phyloP scores from a whole-genome alignment of 768 basidiomycete species.

The Paxillus ammoniavirescens region DNA sequence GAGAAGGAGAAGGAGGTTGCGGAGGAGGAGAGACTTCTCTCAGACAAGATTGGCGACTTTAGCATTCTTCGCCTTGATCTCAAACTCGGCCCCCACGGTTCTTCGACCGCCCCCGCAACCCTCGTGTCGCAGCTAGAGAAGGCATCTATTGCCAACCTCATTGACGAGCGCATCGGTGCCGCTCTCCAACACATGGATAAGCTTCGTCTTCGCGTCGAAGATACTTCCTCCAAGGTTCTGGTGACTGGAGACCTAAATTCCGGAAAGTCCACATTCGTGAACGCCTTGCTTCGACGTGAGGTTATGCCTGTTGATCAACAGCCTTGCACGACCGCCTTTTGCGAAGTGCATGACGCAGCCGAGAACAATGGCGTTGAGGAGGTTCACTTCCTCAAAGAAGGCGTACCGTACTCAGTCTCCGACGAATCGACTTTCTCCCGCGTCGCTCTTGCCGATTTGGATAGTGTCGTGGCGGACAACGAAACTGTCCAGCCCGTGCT shows the following conservation, averaged over 20 bases:
- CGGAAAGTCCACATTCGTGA: conserved; percentile 98
- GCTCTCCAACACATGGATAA: conserved; percentile 80
- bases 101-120: conserved; percentile 57
- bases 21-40: conserved; percentile 37
- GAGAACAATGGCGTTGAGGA: conserved; percentile 82
- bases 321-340: conserved; percentile 95
- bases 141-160: conserved; percentile 85
- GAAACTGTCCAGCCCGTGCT: conserved; percentile 64
- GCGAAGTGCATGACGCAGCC: conserved; percentile 89
- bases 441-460: conserved; percentile 65
- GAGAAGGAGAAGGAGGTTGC: conserved; percentile 23
- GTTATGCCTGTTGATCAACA: conserved; percentile 98
- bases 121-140: conserved; percentile 93
- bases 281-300: conserved; percentile 85
- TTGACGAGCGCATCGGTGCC: conserved; percentile 79
- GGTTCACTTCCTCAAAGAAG: conserved; percentile 77
- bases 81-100: conserved; percentile 76
- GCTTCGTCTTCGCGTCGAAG: conserved; percentile 82
- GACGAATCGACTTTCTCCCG: conserved; percentile 79
- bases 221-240: conserved; percentile 92
- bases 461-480: conserved; percentile 65
- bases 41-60: conserved; percentile 59
- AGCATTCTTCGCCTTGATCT: conserved; percentile 90
- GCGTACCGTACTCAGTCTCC: conserved; percentile 59
- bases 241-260: conserved; percentile 98